These are phyloP conservation scores for Austroboletus eburneus DNA, from an alignment of 768 basidiomycete species.

Conservation along the genomic window DNA sequence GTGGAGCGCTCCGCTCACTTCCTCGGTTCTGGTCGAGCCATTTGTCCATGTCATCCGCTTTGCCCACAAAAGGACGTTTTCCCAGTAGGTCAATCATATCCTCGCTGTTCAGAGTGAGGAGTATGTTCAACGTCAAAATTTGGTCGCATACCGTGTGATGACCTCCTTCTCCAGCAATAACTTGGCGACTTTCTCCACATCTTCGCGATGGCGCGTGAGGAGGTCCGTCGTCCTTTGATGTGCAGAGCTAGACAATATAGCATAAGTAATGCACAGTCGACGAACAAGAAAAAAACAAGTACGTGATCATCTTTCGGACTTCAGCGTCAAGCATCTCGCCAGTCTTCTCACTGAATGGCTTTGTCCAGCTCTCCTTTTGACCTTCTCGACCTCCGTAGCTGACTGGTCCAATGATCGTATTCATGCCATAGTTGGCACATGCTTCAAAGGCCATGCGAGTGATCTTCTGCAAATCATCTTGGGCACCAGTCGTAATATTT, in stretches of 20 bases:
- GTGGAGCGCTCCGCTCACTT: slow-evolving; percentile 56
- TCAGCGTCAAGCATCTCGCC: slow-evolving; percentile 88
- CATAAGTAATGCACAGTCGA: slow-evolving; percentile 7
- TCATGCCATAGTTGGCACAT: slow-evolving; percentile 97
- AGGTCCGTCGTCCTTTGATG: slow-evolving; percentile 81
- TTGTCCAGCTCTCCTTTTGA: slow-evolving; percentile 85
- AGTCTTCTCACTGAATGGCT: slow-evolving; percentile 98
- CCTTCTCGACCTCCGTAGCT: slow-evolving; percentile 90
- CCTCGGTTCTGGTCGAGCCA: slow-evolving; percentile 85
- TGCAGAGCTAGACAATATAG: slow-evolving; percentile 48
- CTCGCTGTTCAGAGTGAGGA: slow-evolving; percentile 46
- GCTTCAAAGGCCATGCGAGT: slow-evolving; percentile 97
- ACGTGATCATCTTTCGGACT: slow-evolving; percentile 95
- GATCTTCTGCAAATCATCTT: slow-evolving; percentile 97
- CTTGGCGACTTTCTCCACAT: slow-evolving; percentile 93
- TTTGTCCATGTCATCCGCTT: slow-evolving; percentile 91
- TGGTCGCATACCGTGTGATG: slow-evolving; percentile 68
- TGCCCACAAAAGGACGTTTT: slow-evolving; percentile 74
- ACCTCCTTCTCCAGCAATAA: slow-evolving; percentile 93
- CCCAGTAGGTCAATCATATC: slow-evolving; percentile 84
- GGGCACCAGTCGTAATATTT: slow-evolving; percentile 96
- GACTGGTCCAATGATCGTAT: slow-evolving; percentile 88
- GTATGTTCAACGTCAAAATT: neutral
- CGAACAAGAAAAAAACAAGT: slow-evolving; percentile 18
- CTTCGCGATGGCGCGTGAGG: slow-evolving; percentile 72